phyloP scores from a whole-genome alignment of 148 eudicot species.

The Spergularia bocconei region DNA sequence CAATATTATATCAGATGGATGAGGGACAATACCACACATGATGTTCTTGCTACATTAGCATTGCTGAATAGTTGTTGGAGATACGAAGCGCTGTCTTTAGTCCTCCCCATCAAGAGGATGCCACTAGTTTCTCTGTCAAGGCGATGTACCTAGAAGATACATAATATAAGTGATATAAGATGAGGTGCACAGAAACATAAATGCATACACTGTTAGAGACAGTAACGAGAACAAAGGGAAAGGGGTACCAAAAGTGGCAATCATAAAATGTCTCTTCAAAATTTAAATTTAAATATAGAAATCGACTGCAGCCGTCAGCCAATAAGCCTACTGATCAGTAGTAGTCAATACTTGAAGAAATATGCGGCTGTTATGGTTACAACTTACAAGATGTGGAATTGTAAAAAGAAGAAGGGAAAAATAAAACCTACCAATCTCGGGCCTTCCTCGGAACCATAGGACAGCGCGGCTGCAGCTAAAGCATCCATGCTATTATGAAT shows the following conservation, averaged over 20 bases:
- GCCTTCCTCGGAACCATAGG: conserved; percentile 81
- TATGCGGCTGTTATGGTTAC: background rate
- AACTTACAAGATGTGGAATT: conserved; percentile 8
- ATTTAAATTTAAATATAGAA: too few relatives aligned
- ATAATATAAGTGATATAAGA: conserved; percentile 1
- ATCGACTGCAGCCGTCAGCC: too few relatives aligned
- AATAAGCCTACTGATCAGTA: too few relatives aligned
- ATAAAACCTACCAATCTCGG: conserved; percentile 68
- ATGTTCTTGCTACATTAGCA: conserved; percentile 45
- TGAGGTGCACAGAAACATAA: background rate
- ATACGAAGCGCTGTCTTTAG: conserved; percentile 62
- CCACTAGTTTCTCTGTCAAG: conserved; percentile 97
- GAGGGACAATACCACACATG: conserved; percentile 51
- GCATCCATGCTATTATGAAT: conserved; percentile 99
- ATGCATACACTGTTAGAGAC: background rate
- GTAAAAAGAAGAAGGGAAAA: background rate
- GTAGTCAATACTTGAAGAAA: background rate
- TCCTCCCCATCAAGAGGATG: conserved; percentile 82
- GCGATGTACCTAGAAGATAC: conserved; percentile 66
- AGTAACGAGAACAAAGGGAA: background rate
- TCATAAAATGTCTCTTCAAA: too few relatives aligned
- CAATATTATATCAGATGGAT: conserved; percentile 11
- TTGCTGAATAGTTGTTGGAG: conserved; percentile 71
- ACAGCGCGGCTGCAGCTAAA: conserved; percentile 89
- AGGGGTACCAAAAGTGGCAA: too few relatives aligned